Evolutionary conservation across 1,139 yeast species (phyloP), one percentile per base, ranked within the genome.

Genomic region (Taiozyma sp.): DNA sequence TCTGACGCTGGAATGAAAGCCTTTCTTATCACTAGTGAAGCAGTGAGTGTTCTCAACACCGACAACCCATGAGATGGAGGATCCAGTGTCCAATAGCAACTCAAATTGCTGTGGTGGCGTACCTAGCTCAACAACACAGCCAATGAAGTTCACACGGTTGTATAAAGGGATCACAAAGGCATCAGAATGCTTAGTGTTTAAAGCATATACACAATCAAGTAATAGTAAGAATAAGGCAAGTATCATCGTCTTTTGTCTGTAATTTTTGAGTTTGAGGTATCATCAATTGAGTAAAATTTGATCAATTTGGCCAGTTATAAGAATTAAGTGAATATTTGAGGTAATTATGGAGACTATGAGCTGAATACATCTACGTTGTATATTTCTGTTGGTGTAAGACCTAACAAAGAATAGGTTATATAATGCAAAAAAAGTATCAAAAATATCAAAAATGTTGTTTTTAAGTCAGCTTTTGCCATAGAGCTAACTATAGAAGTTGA

Each of bases 81-180:
- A 81, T 0, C 89, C 90, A 4, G 90, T 85, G 61, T 85, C 90
- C 26, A 85, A 62, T 55, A 81, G 66, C 2, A 81, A 77, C 24
- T 69, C 70, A 22, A 82, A 71, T 5, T 66, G 62, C 57, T 79
- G 82, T 0, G 70, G 66, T n/a, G 82, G 78, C 1, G 83, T 73
- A 2, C 89, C 90, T 21, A 83, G 56, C 14, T 64, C 60, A 1
- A 45, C 51, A 1, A 24, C 37, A 5, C 53, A 19, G 73, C 53
- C 44, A 21, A 53, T 32, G 26, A 45, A 53, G 3, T 48, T 30
- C 2, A 49, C 53, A 22, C 51, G 51, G 40, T 53, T 53, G 26
- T 37, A 32, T 10, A 56, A 11, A 2, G 53, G 50, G 9, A 50
- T 37, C 1, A 50, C 22, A 3, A 45, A 19, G 28, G 19, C 37